Base-by-base conservation (phyloP, 1,284 basidiomycete species). In the Microstroma glucosiphilum region DNA sequence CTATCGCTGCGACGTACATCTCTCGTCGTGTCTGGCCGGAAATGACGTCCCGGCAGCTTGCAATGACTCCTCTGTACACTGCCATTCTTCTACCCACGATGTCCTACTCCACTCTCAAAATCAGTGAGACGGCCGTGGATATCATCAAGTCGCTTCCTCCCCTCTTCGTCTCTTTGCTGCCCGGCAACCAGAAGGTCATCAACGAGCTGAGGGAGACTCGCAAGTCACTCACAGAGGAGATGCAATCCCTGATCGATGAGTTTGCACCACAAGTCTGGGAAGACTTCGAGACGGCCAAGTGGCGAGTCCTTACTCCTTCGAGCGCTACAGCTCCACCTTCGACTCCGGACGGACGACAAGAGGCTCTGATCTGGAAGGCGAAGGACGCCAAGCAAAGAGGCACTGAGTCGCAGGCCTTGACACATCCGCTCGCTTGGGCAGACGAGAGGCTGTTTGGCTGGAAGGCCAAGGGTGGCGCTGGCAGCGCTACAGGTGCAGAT, bases 61-160 rank as follows among this genome's bases (percentile, higher is more conserved):
- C 85, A 81, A 89, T 91, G 8, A 54, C 51, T 25, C 94, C 96
- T 0, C 83, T 94, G 69, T 80, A 91, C 43, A 86, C 92, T 61
- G 83, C 92, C 65, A 82, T 85, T 19, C 83, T 86, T 1, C 81
- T 98, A 46, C 96, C 96, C 7, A 86, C 89, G 75, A 89, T 97
- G 82, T 93, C 90, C 58, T 92, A 90, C 78, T 92, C 92, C 8
- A 91, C 94, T 11, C 85, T 99, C 67, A 97, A 97, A 81, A 98
- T 98, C 77, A 94, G 94, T 55, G 96, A 99, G 80, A 96, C 94
- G 19, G 96, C 96, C 42, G 89, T 97, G 86, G 96, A 99, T 77
- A 92, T 99, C 41, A 85, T 96, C 69, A 99, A 98, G 91, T 96
- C 92, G 26, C 83, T 99, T 19, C 87, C 91, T 42, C 96, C 96